Conservation (phyloP, 805 yeast species). For the Isabelozyma gotoi region DNA sequence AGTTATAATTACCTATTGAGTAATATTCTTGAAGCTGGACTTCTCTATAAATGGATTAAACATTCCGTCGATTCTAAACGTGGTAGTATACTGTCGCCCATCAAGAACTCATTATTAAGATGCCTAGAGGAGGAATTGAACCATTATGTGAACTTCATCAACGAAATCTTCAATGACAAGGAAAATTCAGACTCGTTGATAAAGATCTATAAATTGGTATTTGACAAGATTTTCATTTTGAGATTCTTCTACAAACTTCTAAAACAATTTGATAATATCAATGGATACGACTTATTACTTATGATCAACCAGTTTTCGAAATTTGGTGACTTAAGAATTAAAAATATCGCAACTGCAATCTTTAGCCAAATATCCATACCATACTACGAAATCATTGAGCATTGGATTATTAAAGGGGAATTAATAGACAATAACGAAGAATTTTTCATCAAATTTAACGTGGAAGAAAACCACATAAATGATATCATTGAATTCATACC, state of each 20-base stretch:
- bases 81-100: slow-evolving; percentile 43
- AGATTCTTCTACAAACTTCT: slow-evolving; percentile 54
- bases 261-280: slow-evolving; percentile 25
- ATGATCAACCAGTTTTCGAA: slow-evolving; percentile 47
- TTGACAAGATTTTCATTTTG: slow-evolving; percentile 53
- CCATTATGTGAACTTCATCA: slow-evolving; percentile 35
- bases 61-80: slow-evolving; percentile 23
- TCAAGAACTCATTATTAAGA: slow-evolving; percentile 60
- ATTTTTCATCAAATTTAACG: slow-evolving; percentile 54
- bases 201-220: slow-evolving; percentile 40
- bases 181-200: slow-evolving; percentile 18
- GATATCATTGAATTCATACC: slow-evolving; percentile 31
- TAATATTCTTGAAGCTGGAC: slow-evolving; percentile 66
- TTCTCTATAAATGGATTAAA: slow-evolving; percentile 54
- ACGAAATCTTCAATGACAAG: slow-evolving; percentile 25
- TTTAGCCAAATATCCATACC: slow-evolving; percentile 52
- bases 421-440: slow-evolving; percentile 54
- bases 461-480: slow-evolving; percentile 26
- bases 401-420: slow-evolving; percentile 73
- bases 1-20: slow-evolving; percentile 58
- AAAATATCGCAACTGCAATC: slow-evolving; percentile 41
- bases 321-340: slow-evolving; percentile 64
- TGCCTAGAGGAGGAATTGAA: slow-evolving; percentile 41
- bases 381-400: slow-evolving; percentile 55
- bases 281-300: slow-evolving; percentile 56